A percentile compares a stretch with the other conserved stretches of the same genome.
These are phyloP conservation scores for Solanum stenotomum DNA, from an alignment of 257 asterid genomes.

Conservation along the genomic window DNA sequence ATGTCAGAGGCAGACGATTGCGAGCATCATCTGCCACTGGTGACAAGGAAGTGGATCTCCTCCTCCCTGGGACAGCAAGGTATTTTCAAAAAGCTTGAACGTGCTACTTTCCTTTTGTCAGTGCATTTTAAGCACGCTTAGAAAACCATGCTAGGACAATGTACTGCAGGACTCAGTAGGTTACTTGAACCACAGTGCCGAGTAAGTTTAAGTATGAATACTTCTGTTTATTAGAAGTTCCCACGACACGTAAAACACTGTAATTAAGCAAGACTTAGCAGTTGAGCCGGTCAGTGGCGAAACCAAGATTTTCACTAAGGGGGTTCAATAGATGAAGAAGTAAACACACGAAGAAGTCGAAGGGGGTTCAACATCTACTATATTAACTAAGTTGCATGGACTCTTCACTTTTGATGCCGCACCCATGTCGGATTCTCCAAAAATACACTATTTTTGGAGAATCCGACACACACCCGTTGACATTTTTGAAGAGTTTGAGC, in stretches of 20 bases:
- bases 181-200: background rate
- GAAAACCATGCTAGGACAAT: background rate
- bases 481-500: no score
- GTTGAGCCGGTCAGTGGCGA: background rate
- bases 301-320: no score
- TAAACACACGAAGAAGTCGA: no score
- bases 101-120: background rate
- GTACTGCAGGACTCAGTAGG: background rate
- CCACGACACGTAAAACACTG: background rate
- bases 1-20: constrained; percentile 82
- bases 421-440: no score
- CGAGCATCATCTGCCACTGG: constrained; percentile 83
- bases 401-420: no score
- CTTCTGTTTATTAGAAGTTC: background rate
- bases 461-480: no score
- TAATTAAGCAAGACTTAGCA: background rate
- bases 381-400: no score
- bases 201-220: background rate
- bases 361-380: background rate
- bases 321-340: background rate
- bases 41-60: constrained; percentile 87
- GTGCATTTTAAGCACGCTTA: background rate
- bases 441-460: no score
- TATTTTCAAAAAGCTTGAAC: constrained; percentile 9
- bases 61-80: constrained; percentile 99